A percentile compares a stretch with the other conserved stretches of the same genome.
Evolutionary conservation across 2,329 filamentous ascomycete species (phyloP).

Genomic region (Periconia sp.): DNA sequence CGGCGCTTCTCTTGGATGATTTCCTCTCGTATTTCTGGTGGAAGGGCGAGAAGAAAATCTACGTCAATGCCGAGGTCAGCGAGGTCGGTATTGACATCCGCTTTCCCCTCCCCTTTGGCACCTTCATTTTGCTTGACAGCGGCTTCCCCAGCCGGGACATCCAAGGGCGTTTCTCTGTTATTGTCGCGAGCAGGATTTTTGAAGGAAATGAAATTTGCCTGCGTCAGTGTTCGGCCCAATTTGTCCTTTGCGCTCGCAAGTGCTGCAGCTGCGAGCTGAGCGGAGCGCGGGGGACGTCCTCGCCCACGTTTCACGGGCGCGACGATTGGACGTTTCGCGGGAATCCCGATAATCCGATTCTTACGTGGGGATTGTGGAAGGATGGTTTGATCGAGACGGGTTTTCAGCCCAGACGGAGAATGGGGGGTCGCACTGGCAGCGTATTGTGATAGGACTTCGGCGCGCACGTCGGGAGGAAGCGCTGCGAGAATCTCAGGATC

Average conservation of each 20-base stretch:
- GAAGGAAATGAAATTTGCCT: constrained; percentile 69
- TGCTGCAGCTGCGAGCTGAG: constrained; percentile 50
- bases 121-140: constrained; percentile 22
- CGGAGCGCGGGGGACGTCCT: constrained; percentile 46
- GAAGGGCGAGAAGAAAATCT: constrained; percentile 79
- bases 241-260: constrained; percentile 47
- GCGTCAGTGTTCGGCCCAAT: constrained; percentile 56
- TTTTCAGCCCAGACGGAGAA: constrained; percentile 33
- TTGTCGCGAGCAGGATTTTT: constrained; percentile 24
- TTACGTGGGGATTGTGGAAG: constrained; percentile 53
- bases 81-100: constrained; percentile 20
- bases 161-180: constrained; percentile 16
- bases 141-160: neutral
- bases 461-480: constrained; percentile 81
- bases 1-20: constrained; percentile 71
- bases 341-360: constrained; percentile 53
- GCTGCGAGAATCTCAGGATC: constrained; percentile 83
- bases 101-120: constrained; percentile 8
- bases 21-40: constrained; percentile 67
- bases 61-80: constrained; percentile 39
- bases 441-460: constrained; percentile 79
- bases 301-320: constrained; percentile 69
- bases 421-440: constrained; percentile 25
- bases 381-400: constrained; percentile 38
- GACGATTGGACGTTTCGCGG: constrained; percentile 52